Evolutionary conservation across 768 basidiomycete species (phyloP).

Genomic region (Pleurotus tuoliensis): DNA sequence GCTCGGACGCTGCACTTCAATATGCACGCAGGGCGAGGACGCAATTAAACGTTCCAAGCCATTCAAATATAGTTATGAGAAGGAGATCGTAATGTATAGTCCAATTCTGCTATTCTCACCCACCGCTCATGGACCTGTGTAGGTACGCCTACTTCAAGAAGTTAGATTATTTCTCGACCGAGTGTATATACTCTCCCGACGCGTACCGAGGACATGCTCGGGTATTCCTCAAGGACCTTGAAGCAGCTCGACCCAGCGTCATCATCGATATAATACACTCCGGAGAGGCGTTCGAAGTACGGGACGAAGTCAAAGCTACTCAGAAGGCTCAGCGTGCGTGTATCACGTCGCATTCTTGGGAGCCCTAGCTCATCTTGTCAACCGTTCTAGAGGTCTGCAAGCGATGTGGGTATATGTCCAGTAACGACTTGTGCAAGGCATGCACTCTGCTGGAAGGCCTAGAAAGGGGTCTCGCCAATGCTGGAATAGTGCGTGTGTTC

Average conservation of each 20-base stretch:
- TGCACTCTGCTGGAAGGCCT: slow-evolving; percentile 88
- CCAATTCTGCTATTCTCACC: neutral
- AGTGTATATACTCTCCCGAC: slow-evolving; percentile 98
- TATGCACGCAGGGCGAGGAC: slow-evolving; percentile 95
- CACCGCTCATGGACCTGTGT: slow-evolving; percentile 9
- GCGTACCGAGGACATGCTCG: slow-evolving; percentile 97
- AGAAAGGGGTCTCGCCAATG: slow-evolving; percentile 72
- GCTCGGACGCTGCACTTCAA: slow-evolving; percentile 87
- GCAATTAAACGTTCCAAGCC: slow-evolving; percentile 97
- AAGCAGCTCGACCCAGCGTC: slow-evolving; percentile 88
- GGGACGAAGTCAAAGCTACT: slow-evolving; percentile 76
- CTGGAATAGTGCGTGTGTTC: slow-evolving; percentile 50
- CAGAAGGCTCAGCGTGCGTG: slow-evolving; percentile 83
- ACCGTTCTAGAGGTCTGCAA: slow-evolving; percentile 71
- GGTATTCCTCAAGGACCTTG: slow-evolving; percentile 90
- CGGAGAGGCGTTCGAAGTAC: slow-evolving; percentile 87
- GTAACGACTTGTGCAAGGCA: slow-evolving; percentile 95
- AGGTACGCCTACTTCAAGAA: slow-evolving; percentile 99
- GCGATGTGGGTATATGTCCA: slow-evolving; percentile 93
- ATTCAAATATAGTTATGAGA: slow-evolving; percentile 99
- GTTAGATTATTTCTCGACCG: slow-evolving; percentile 97
- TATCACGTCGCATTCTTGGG: neutral
- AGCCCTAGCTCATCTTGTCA: slow-evolving; percentile 9
- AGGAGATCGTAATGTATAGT: slow-evolving; percentile 96
- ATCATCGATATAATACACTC: slow-evolving; percentile 98